Base-by-base conservation (phyloP, 805 yeast species). In the Cyberlindnera xishuangbannaensis region DNA sequence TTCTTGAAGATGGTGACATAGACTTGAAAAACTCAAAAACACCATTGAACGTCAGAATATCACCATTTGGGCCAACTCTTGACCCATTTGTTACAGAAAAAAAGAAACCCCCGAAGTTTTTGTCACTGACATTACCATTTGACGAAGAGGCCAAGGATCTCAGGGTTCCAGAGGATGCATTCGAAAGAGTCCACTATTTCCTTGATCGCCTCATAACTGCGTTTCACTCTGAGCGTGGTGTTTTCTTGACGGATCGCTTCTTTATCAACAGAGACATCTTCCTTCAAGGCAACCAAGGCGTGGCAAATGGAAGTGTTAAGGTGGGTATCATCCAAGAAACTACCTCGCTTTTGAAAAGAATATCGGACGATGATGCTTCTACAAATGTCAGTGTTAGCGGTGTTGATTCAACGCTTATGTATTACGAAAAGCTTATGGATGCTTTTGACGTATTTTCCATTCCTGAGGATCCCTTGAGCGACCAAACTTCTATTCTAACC, bases 281-380 rank as follows among this genome's bases (percentile, higher is more conserved):
- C 15, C n/a, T n/a, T 5, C 36, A 38, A 17, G n/a, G 18, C 4
- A 15, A 25, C 4, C 28, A 37, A 4, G 48, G 45, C 6, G 40
- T 44, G 2, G 35, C 47, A 25, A 43, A 39, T 28, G 56, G 53
- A 0, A 39, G 47, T 5, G 50, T 51, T 11, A 51, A 51, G 32
- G 31, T 43, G 15, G 50, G 47, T 6, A 45, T 50, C 9, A 40
- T 51, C 9, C 50, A 43, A 17, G 56, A 51, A 24, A 25, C 44
- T 6, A 47, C 45, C 5, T 28, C 36, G 4, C 31, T 47, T 2
- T 14, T 50, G 24, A 25, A 28, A 16, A 40, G 34, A 21, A 39
- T 48, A 15, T 17, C 30, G 23, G 25, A 29, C 18, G 33, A 28
- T 12, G 41, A 40, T 10, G 33, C 25, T 12, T 6, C 28, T 9